These are phyloP conservation scores for Penicillium cataractarum DNA, from an alignment of 495 filamentous ascomycete species.

Conservation along the genomic window DNA sequence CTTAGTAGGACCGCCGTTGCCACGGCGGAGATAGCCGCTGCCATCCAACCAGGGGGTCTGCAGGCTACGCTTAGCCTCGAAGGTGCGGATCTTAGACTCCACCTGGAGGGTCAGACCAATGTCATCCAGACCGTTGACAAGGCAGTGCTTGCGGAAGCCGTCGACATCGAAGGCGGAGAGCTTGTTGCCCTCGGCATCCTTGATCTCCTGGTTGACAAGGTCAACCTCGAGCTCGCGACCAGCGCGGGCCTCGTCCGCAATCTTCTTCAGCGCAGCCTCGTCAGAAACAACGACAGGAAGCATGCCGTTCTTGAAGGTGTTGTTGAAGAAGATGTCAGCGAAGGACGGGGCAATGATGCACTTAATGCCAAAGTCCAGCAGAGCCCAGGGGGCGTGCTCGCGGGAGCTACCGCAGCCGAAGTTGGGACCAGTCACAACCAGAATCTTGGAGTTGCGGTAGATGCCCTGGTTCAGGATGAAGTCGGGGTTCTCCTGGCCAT, in stretches of 20 bases:
- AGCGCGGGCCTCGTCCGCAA: conserved; percentile 79
- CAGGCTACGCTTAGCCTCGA: conserved; percentile 74
- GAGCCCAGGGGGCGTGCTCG: conserved; percentile 96
- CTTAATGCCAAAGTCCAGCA: conserved; percentile 94
- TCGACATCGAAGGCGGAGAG: conserved; percentile 85
- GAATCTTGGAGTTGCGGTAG: conserved; percentile 83
- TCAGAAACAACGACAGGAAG: conserved; percentile 79
- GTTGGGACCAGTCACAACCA: conserved; percentile 91
- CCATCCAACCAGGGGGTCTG: conserved; percentile 95
- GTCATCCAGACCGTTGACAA: conserved; percentile 94
- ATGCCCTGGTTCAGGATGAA: conserved; percentile 92
- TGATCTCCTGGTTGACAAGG: conserved; percentile 82
- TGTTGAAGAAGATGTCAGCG: conserved; percentile 99
- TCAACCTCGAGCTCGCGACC: conserved; percentile 91
- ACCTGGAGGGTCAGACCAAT: conserved; percentile 93
- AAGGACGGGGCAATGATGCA: conserved; percentile 91
- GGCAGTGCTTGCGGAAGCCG: conserved; percentile 88
- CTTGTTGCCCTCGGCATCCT: conserved; percentile 69
- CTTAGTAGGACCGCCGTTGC: conserved; percentile 64
- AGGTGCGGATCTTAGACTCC: conserved; percentile 82
- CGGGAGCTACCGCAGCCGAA: conserved; percentile 94
- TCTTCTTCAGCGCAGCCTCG: conserved; percentile 62
- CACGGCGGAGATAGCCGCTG: conserved; percentile 76
- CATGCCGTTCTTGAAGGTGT: conserved; percentile 99
- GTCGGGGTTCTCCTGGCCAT: conserved; percentile 72